Evolutionary conservation across 225 moss, liverwort and hornwort genomes (phyloP).

Genomic region (Neckera pumila): DNA sequence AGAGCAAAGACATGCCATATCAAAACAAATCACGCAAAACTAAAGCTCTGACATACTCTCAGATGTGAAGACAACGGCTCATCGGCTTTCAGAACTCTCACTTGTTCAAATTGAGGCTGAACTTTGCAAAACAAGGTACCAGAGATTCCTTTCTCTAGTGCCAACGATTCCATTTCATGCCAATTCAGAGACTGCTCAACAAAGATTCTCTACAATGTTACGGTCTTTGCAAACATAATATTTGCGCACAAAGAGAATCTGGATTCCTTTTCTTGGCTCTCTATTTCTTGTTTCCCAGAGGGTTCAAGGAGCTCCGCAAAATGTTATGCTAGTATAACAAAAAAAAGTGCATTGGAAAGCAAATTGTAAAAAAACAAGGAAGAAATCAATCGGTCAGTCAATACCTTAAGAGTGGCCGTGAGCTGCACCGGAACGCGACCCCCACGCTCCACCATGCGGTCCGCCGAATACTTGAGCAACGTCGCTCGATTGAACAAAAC

Average conservation of each 20-base stretch:
- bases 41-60: not conserved
- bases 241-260: not conserved
- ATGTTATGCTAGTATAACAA: not conserved
- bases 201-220: not conserved
- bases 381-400: not conserved
- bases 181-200: not conserved
- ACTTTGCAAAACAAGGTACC: not conserved
- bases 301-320: not conserved
- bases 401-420: conserved; percentile 72
- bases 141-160: not conserved
- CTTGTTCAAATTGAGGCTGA: not conserved
- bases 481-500: conserved; percentile 66
- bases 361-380: not conserved
- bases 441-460: conserved; percentile 47
- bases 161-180: not conserved
- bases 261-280: not conserved
- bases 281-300: not conserved
- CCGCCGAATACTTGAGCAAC: conserved; percentile 70
- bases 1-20: not conserved
- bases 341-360: not conserved
- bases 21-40: not conserved
- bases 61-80: not conserved
- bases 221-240: not conserved
- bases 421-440: conserved; percentile 73
- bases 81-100: not conserved